Evolutionary conservation across 768 basidiomycete genomes (phyloP), one percentile per base, ranked within the genome.

Genomic region (Zangia roseola): DNA sequence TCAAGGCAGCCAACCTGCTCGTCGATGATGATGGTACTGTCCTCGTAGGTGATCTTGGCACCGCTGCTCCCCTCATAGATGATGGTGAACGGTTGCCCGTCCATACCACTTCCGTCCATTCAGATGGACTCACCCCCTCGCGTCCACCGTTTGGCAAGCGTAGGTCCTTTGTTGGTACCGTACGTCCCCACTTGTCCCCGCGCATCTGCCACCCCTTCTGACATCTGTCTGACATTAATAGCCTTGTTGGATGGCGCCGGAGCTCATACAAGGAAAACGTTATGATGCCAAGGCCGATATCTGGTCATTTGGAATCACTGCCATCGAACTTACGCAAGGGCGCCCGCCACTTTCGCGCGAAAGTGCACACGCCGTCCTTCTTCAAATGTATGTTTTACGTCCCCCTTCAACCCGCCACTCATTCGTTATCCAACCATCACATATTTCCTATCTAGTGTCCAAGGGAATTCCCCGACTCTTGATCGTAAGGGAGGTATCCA

Each of bases 161-260:
- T 48, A 90, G 86, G 63, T 90, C 87, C 10, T 97, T 97, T 61
- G 94, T 97, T 13, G 94, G 94, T 41, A 97, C 94, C 21, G 86
- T 88, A 49, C 43, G 82, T 68, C 10, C 23, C 40, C 25, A 5
- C 38, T 53, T 42, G 30, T 34, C 19, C 28, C 10, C 25, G 6
- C 33, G 5, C 6, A 16, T 33, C 41, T 33, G 10, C 12, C 42
- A 35, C 3, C 3, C 46, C 41, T 33, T 56, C 42, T 54, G 38
- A 47, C 17, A 31, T 7, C 13, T 4, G 13, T 31, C 20, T 16
- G 17, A 24, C 25, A 40, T 41, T 33, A 40, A 30, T 49, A 84
- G 82, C 94, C 94, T 1, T 91, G 89, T 64, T 97, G 91, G 91
- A 97, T 97, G 94, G 91, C 94, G 0, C 94, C 94, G 2, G 94